These are phyloP conservation scores for Alternaria ethzedia DNA, from an alignment of 2,329 filamentous ascomycete genomes.

Conservation along the genomic window DNA sequence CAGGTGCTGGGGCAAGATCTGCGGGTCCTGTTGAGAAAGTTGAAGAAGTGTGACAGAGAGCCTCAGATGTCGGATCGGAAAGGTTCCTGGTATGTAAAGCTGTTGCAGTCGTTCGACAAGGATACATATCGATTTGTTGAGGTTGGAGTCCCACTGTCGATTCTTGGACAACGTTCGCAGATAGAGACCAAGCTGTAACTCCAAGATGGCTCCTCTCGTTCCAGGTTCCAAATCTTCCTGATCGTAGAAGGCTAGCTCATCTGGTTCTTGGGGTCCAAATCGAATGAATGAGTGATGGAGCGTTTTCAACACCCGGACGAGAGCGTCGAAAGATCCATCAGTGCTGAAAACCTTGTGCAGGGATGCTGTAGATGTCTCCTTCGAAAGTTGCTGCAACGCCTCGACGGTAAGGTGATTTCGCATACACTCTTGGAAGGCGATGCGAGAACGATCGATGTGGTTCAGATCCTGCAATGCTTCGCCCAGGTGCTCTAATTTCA, in stretches of 20 bases:
- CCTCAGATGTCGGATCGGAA: slow-evolving; percentile 44
- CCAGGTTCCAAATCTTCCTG: slow-evolving; percentile 31
- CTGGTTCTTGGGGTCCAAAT: slow-evolving; percentile 54
- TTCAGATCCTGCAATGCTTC: slow-evolving; percentile 64
- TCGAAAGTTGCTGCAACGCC: slow-evolving; percentile 61
- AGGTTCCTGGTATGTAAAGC: slow-evolving; percentile 35
- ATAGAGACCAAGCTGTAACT: slow-evolving; percentile 51
- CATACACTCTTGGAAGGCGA: slow-evolving; percentile 66
- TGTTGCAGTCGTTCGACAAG: slow-evolving; percentile 32
- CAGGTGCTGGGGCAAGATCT: slow-evolving; percentile 54
- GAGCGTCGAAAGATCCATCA: slow-evolving; percentile 57
- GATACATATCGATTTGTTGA: slow-evolving; percentile 31
- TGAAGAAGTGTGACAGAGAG: slow-evolving; percentile 35
- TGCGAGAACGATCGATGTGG: slow-evolving; percentile 63
- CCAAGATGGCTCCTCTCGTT: slow-evolving; percentile 49
- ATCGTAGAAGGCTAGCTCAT: slow-evolving; percentile 56
- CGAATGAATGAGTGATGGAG: slow-evolving; percentile 61
- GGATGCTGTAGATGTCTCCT: slow-evolving; percentile 57
- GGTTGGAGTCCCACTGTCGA: slow-evolving; percentile 35
- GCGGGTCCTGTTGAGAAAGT: slow-evolving; percentile 64
- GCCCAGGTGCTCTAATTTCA: slow-evolving; percentile 71
- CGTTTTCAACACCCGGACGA: slow-evolving; percentile 66
- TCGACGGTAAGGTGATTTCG: slow-evolving; percentile 66
- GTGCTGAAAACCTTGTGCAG: slow-evolving; percentile 62
- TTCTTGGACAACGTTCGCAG: slow-evolving; percentile 37